These are phyloP conservation scores for Oropetium thomaeum DNA, from an alignment of 176 grass and related monocot genomes.

Conservation along the genomic window DNA sequence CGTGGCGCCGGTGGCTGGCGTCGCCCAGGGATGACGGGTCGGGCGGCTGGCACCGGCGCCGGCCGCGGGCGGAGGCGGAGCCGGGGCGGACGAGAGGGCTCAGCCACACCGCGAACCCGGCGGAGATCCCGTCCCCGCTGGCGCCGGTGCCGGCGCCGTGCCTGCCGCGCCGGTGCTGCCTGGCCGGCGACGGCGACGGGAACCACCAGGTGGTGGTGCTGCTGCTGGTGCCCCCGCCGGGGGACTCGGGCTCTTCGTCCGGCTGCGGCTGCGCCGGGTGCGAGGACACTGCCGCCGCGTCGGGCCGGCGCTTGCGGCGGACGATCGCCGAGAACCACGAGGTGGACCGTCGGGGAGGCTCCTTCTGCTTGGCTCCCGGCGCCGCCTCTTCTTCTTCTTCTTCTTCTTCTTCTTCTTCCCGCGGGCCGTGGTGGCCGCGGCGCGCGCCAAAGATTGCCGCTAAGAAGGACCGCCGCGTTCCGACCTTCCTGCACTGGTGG, in stretches of 20 bases:
- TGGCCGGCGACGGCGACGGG: constrained; percentile 44
- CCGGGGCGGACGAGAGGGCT: constrained; percentile 55
- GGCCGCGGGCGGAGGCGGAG: constrained; percentile 23
- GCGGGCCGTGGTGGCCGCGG: not conserved
- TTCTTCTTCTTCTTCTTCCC: not conserved
- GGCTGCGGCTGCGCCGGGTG: not conserved
- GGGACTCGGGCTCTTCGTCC: constrained; percentile 50
- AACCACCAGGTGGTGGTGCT: constrained; percentile 41
- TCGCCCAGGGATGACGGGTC: constrained; percentile 26
- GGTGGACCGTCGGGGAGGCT: constrained; percentile 33
- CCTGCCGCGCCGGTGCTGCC: constrained; percentile 13
- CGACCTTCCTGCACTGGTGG: not conserved
- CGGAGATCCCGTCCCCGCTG: constrained; percentile 50
- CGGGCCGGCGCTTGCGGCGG: constrained; percentile 30
- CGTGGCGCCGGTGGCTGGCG: constrained; percentile 44
- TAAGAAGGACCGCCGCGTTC: constrained; percentile 17
- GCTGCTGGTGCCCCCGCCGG: not conserved
- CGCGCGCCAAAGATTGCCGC: constrained; percentile 40
- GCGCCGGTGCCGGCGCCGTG: constrained; percentile 16
- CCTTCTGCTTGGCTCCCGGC: not conserved
- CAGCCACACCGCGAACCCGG: constrained; percentile 45
- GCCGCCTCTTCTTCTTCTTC: not conserved
- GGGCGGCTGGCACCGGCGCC: constrained; percentile 39
- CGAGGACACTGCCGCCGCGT: not conserved
- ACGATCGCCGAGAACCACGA: constrained; percentile 48